Percentiles rank a stretch among this genome's conserved stretches.
These are phyloP conservation scores for Gaultheria prostrata DNA, from an alignment of 148 eudicot genomes.

Conservation along the genomic window DNA sequence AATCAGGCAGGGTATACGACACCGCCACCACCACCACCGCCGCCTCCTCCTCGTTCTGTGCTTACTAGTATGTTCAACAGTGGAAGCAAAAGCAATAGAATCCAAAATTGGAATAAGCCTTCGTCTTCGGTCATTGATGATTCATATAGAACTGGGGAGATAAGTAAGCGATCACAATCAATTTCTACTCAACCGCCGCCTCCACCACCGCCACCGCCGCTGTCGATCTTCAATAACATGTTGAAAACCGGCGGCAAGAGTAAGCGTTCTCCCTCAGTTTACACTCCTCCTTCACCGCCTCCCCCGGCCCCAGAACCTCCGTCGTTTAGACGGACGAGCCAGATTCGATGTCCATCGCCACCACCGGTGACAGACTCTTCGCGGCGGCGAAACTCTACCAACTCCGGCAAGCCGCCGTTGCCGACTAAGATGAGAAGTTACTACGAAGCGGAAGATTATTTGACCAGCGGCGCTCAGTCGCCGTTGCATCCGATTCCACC, in stretches of 20 bases:
- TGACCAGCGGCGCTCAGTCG: conserved; percentile 32
- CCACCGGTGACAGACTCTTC: conserved; percentile 24
- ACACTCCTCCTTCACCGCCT: conserved; percentile 25
- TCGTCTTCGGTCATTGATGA: too few relatives aligned
- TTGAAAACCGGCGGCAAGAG: conserved; percentile 32
- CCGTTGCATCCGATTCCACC: conserved; percentile 30
- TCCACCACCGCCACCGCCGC: conserved; percentile 40
- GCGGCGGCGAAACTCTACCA: conserved; percentile 1
- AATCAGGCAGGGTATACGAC: conserved; percentile 12
- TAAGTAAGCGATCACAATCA: conserved; percentile 16
- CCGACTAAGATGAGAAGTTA: conserved; percentile 33
- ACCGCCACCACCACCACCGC: conserved; percentile 31
- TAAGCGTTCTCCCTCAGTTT: conserved; percentile 19
- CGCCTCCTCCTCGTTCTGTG: conserved; percentile 29
- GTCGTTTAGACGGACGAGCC: background rate
- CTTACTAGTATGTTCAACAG: conserved; percentile 26
- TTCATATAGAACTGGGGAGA: too few relatives aligned
- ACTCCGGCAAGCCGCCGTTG: conserved; percentile 49
- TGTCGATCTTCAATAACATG: conserved; percentile 36
- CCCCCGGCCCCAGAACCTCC: conserved; percentile 17
- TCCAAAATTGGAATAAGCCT: too few relatives aligned
- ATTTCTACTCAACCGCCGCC: conserved; percentile 22
- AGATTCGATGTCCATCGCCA: conserved; percentile 17
- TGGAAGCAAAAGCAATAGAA: conserved; percentile 22
- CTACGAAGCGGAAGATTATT: conserved; percentile 23